Percentiles rank a stretch among this genome's conserved stretches.
phyloP scores from a whole-genome alignment of 1,284 basidiomycete genomes.

The Violaceomyces palustris region DNA sequence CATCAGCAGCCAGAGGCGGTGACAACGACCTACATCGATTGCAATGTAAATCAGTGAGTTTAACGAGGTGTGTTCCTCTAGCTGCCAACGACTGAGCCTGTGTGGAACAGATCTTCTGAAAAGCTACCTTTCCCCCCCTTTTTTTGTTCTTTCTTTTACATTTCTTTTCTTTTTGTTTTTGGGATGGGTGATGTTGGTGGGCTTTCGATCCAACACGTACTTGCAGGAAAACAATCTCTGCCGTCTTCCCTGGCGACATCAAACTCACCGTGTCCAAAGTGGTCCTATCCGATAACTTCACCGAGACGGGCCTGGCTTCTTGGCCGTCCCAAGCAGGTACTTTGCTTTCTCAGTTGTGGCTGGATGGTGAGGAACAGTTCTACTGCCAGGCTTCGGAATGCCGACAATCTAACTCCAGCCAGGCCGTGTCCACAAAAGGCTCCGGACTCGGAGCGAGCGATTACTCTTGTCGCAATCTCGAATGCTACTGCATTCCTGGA shows the following conservation, averaged over 20 bases:
- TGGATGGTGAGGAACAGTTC: conserved; percentile 39
- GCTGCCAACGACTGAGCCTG: no score
- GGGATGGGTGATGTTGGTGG: no score
- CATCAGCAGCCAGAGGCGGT: conserved; percentile 35
- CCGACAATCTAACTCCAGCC: conserved; percentile 19
- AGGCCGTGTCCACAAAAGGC: conserved; percentile 8
- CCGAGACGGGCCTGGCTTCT: conserved; percentile 20
- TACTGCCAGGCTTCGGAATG: conserved; percentile 41
- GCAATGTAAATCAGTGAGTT: conserved; percentile 15
- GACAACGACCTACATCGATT: conserved; percentile 28
- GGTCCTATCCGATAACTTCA: conserved; percentile 15
- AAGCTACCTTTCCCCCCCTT: no score
- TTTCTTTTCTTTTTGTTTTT: no score
- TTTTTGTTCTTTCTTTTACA: no score
- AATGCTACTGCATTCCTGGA: conserved; percentile 41
- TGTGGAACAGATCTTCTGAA: no score
- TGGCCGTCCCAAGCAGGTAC: conserved; percentile 27
- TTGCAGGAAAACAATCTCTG: conserved; percentile 16
- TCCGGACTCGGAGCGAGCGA: conserved; percentile 8
- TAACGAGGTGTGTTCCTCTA: no score
- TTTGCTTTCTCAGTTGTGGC: conserved; percentile 33
- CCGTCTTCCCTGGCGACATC: conserved; percentile 32
- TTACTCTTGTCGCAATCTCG: conserved; percentile 28
- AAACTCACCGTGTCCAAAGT: conserved; percentile 36
- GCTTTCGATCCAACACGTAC: no score